These are phyloP conservation scores for Apocynum venetum DNA, from an alignment of 257 asterid species.

Conservation along the genomic window DNA sequence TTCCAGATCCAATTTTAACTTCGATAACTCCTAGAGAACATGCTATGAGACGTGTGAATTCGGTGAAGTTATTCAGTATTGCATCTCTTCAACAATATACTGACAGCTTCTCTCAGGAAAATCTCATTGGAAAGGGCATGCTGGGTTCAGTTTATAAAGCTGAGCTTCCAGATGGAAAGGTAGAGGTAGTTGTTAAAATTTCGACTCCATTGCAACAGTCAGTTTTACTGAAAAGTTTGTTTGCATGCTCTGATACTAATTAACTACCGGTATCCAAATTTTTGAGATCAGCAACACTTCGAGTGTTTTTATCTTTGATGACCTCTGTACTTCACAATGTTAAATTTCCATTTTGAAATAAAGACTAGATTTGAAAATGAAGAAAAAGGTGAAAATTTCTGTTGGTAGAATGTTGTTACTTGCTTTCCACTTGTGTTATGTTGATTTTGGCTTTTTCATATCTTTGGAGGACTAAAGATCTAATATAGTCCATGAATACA, in stretches of 20 bases:
- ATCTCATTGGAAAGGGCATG: slow-evolving; percentile 71
- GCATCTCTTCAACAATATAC: slow-evolving; percentile 88
- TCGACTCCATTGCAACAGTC: neutral
- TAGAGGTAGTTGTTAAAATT: slow-evolving; percentile 14
- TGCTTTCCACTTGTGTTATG: neutral
- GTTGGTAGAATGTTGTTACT: neutral
- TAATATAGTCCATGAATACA: neutral
- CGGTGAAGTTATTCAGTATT: slow-evolving; percentile 46
- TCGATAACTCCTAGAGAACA: slow-evolving; percentile 33
- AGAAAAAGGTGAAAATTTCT: neutral
- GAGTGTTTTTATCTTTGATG: neutral
- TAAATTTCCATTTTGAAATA: neutral
- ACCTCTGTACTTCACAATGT: neutral
- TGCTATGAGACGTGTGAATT: slow-evolving; percentile 28
- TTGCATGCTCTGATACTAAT: neutral
- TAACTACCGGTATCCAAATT: neutral
- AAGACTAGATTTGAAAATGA: neutral
- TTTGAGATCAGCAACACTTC: neutral
- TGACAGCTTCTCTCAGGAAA: slow-evolving; percentile 79
- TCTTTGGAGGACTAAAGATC: neutral
- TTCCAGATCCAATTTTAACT: slow-evolving; percentile 55
- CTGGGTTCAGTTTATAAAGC: slow-evolving; percentile 79
- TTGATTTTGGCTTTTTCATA: neutral
- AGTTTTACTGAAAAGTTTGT: neutral
- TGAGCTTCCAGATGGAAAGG: slow-evolving; percentile 71